A percentile compares a stretch with the other conserved stretches of the same genome.
Conservation (phyloP, 176 grass and related monocot species). For the sorghum (Sorghum bicolor) region DNA sequence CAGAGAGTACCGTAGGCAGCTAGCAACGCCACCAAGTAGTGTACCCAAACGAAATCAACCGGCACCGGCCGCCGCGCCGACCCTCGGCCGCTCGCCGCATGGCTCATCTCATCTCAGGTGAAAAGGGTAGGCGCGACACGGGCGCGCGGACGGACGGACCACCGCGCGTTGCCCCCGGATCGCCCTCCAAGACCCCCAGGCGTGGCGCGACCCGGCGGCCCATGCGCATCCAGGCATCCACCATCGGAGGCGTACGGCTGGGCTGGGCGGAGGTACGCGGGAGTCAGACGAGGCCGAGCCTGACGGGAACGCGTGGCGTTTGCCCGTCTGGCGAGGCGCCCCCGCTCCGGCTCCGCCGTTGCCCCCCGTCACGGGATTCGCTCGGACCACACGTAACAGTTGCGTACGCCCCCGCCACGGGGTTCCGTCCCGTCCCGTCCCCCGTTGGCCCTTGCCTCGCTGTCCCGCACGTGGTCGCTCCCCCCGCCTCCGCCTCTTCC, state of each 20-base stretch:
- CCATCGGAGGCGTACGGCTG: neutral
- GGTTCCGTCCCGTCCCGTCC: conserved; percentile 1
- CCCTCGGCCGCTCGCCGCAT: neutral
- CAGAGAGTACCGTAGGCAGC: neutral
- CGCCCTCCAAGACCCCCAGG: neutral
- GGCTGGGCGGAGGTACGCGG: neutral
- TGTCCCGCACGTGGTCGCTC: conserved; percentile 60
- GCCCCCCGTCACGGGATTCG: conserved; percentile 38
- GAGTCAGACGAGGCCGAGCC: neutral
- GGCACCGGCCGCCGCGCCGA: neutral
- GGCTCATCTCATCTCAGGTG: neutral
- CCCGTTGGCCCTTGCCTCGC: conserved; percentile 48
- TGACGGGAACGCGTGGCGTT: neutral
- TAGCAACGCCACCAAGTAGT: neutral
- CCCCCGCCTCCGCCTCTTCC: conserved; percentile 19
- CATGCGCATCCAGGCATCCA: neutral
- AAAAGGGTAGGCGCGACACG: neutral
- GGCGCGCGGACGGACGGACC: neutral
- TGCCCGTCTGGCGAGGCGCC: neutral
- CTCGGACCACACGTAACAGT: conserved; percentile 40
- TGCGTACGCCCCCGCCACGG: neutral
- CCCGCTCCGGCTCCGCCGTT: neutral
- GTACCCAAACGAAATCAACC: neutral
- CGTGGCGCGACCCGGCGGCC: neutral
- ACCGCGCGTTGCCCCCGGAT: neutral